Base-by-base conservation (phyloP, 2,329 filamentous ascomycete species). In the Tolypocladium inflatum region DNA sequence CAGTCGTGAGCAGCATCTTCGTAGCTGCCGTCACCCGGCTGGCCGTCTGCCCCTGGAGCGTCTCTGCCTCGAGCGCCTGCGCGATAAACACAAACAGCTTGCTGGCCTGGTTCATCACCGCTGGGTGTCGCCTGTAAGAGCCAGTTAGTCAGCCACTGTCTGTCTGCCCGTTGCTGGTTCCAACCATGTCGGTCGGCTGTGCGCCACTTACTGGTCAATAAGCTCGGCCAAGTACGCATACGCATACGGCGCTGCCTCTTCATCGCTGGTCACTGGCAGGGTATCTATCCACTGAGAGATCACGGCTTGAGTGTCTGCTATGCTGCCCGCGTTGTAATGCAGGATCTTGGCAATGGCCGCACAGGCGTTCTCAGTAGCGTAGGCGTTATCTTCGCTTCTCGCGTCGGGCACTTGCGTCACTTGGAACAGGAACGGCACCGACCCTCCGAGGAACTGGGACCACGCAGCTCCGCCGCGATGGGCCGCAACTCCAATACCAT, bases 291-390 rank as follows among this genome's bases (percentile, higher is more conserved):
- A 99, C 70, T 89, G 87, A n/a, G 80, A 76, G 48, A 91, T 85
- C 33, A 97, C 81, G 42, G 88, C 82, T 68, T 94, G 87, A 55
- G 84, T 79, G 67, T 95, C 90, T 57, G 79, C 79, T 21, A 99
- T 86, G 69, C 89, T 89, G 64, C 80, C 80, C 30, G 85, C 78
- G 73, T 96, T 97, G 77, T 87, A 97, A 71, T 96, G 91, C 63
- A 99, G 79, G 56, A 99, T 93, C 81, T 99, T 99, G 41, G 94
- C 94, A 68, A 99, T 94, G 64, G 91, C 91, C 48, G 94, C 93
- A 65, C 91, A 97, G 8, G 93, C 93, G 70, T 99, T 99, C 76
- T 99, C 94, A 1, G 94, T 97, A 2, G 94, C 94, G 70, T 96
- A 99, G 2, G 96, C 88, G 66, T 97, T 92, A 66, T 97, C 94